These are phyloP conservation scores for Sclerospora graminicola DNA, from an alignment of 352 stramenopile species.

Conservation along the genomic window DNA sequence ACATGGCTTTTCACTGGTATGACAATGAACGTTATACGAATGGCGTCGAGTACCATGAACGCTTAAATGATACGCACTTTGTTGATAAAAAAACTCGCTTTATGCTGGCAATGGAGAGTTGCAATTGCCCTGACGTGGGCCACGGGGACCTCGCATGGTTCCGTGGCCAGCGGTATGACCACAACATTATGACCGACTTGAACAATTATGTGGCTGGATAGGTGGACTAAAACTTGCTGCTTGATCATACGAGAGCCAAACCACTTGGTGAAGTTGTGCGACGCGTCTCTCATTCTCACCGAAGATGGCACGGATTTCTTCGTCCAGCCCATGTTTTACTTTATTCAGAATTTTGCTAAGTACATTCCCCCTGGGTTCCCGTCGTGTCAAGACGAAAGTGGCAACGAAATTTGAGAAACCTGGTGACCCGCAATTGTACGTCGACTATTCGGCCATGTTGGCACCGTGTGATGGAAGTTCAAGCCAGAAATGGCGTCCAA, in stretches of 20 bases:
- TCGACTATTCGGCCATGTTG: conserved; percentile 47
- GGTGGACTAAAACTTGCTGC: too few relatives aligned
- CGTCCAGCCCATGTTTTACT: conserved; percentile 87
- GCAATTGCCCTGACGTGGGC: too few relatives aligned
- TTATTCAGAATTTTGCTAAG: conserved; percentile 86
- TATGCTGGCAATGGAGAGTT: too few relatives aligned
- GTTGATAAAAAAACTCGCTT: conserved; percentile 50
- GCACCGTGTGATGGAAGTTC: conserved; percentile 54
- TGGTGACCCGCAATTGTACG: conserved; percentile 49
- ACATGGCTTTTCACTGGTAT: conserved; percentile 85
- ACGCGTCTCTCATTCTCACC: too few relatives aligned
- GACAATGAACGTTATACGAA: too few relatives aligned
- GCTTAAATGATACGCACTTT: too few relatives aligned
- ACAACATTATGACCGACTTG: too few relatives aligned
- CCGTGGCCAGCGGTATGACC: conserved; percentile 74
- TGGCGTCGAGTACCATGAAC: too few relatives aligned
- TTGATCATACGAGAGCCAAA: conserved; percentile 86
- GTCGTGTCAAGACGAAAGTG: conserved; percentile 52
- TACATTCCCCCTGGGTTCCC: conserved; percentile 71
- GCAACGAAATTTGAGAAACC: too few relatives aligned
- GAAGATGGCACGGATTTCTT: conserved; percentile 49
- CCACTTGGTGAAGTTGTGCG: conserved; percentile 68
- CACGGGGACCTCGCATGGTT: too few relatives aligned
- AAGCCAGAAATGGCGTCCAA: too few relatives aligned
- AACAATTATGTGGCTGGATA: too few relatives aligned